Evolutionary conservation across 2,329 filamentous ascomycete species (phyloP).

Genomic region (Diatrype stigma): DNA sequence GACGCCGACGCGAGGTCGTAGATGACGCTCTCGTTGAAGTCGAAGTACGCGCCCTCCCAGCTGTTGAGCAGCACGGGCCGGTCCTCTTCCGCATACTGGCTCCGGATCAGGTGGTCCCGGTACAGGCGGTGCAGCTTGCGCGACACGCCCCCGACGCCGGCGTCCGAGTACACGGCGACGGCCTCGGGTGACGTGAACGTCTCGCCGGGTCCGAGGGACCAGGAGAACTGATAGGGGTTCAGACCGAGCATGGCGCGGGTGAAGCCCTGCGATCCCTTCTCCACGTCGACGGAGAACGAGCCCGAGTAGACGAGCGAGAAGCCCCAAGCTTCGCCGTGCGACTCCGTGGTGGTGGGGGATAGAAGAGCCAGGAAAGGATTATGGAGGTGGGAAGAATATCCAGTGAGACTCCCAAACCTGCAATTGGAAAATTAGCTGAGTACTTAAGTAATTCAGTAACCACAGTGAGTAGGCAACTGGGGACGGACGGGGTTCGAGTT

Average conservation of each 20-base stretch:
- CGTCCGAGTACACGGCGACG: conserved; percentile 56
- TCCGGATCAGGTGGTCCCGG: conserved; percentile 55
- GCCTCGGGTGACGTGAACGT: conserved; percentile 59
- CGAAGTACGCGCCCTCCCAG: conserved; percentile 60
- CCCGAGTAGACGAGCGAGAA: conserved; percentile 63
- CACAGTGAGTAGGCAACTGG: background rate
- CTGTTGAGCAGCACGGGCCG: conserved; percentile 59
- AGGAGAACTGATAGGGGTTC: conserved; percentile 57
- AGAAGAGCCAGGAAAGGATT: conserved; percentile 61
- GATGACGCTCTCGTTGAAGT: conserved; percentile 54
- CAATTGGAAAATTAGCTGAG: conserved; percentile 13
- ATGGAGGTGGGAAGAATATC: conserved; percentile 60
- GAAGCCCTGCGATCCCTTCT: conserved; percentile 58
- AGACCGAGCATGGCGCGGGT: conserved; percentile 57
- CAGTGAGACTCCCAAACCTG: conserved; percentile 57
- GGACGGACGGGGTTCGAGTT: background rate
- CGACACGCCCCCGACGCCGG: conserved; percentile 59
- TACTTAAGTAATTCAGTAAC: no score
- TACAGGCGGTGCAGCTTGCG: conserved; percentile 59
- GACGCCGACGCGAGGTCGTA: conserved; percentile 52
- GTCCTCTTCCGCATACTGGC: conserved; percentile 47
- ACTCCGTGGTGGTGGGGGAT: conserved; percentile 54
- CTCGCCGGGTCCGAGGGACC: conserved; percentile 51
- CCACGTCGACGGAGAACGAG: conserved; percentile 57
- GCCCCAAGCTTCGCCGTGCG: conserved; percentile 57